phyloP scores from a whole-genome alignment of 2,329 filamentous ascomycete genomes.

The Fusarium veterinarium region DNA sequence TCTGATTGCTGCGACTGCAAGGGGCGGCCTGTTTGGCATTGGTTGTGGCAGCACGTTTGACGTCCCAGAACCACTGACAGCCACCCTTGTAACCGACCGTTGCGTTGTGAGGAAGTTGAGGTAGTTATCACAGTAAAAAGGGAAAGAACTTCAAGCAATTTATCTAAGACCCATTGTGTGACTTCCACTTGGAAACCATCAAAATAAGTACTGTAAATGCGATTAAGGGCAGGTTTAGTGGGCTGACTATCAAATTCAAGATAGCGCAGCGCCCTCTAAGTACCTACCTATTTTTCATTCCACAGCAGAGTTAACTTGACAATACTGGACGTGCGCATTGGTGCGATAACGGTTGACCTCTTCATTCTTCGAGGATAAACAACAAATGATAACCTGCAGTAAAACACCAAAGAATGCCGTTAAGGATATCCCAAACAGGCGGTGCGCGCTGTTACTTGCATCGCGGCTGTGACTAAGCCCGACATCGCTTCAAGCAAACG shows the following conservation, averaged over 20 bases:
- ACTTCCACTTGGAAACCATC: neutral
- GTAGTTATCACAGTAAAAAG: neutral
- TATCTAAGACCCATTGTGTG: neutral
- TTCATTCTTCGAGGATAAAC: neutral
- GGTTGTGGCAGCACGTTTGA: neutral
- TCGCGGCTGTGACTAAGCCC: conserved; percentile 31
- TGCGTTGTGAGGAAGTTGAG: neutral
- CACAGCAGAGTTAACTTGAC: neutral
- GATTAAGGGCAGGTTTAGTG: too few species aligned
- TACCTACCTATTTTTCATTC: neutral
- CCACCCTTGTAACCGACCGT: neutral
- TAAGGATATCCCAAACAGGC: neutral
- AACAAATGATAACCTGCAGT: too few species aligned
- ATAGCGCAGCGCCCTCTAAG: conserved; percentile 3
- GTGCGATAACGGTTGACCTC: neutral
- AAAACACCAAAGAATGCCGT: conserved; percentile 1
- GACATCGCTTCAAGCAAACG: conserved; percentile 11
- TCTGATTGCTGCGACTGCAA: neutral
- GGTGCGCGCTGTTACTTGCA: neutral
- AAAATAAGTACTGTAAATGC: too few species aligned
- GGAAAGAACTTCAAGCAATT: neutral
- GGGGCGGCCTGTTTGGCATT: neutral
- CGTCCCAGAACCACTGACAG: neutral
- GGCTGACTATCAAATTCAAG: too few species aligned
- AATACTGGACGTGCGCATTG: neutral